Base-by-base conservation (phyloP, 164 flowering plant species). In the Kalanchoe fedtschenkoi region DNA sequence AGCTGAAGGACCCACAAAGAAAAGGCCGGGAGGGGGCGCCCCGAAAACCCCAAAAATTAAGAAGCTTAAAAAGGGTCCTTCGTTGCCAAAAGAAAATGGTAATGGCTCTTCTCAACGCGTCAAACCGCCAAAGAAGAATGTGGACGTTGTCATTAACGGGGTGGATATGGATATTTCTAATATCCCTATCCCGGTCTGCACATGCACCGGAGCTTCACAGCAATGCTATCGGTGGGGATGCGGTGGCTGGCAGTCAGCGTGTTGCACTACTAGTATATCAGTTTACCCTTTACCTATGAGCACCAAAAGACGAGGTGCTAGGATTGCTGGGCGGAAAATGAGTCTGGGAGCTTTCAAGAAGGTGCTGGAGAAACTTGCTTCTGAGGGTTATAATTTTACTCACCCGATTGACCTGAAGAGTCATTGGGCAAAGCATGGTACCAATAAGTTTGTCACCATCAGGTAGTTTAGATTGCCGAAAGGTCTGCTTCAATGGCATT, bases 191-290 rank as follows among this genome's bases (percentile, higher is more conserved):
- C 97, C 97, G 0, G 80, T 90, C 61, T 90, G 97, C 75, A 84
- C 97, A 1, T 90, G 97, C 57, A 87, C 92, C 28, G 95, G 92
- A 66, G 28, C 72, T 41, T 83, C 91, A 38, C 95, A 90, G 68
- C 95, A 86, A 68, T 90, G 97, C 60, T 90, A 90, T 66, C 74
- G 89, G 30, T 90, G 97, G 97, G 97, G 97, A 1, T 84, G 89
- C 69, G 97, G 97, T 62, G 97, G 97, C 29, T 90, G 97, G 97
- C 97, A 90, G 56, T 87, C 95, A 0, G 95, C 97, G 6, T 90
- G 97, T 62, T 90, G 97, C 63, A 86, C 97, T 14, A 90, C 95
- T 8, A 80, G 80, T 64, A 72, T 90, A 28, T 88, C 95, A 0
- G 70, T 81, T 73, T 81, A 90, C 64, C 97, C 97, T 1, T 63